These are phyloP conservation scores for Erigeron philadelphicus DNA, from an alignment of 140 eudicot species.

Conservation along the genomic window DNA sequence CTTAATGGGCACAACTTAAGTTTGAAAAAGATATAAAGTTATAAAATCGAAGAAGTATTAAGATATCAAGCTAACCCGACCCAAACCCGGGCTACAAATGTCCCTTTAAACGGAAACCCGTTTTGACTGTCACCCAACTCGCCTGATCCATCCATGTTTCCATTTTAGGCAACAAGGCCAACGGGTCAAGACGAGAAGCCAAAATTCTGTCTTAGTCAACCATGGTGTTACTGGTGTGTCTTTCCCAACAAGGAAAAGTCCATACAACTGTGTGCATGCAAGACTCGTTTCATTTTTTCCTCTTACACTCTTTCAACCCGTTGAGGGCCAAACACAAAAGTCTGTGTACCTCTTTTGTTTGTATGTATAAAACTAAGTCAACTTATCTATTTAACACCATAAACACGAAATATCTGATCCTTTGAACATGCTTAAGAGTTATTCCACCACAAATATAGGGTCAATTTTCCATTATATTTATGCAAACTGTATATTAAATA, in stretches of 20 bases:
- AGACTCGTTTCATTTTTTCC: slow-evolving; percentile 20
- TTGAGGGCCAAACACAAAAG: slow-evolving; percentile 24
- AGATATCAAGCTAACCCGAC: neutral
- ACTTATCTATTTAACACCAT: slow-evolving; percentile 15
- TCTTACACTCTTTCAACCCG: slow-evolving; percentile 28
- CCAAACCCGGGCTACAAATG: neutral
- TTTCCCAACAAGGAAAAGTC: slow-evolving; percentile 28
- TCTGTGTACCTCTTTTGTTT: neutral
- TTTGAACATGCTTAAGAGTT: slow-evolving; percentile 36
- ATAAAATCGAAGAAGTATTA: neutral
- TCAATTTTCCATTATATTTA: slow-evolving; percentile 13
- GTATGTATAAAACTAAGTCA: slow-evolving; percentile 28
- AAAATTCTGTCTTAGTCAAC: slow-evolving; percentile 17
- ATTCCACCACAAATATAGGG: slow-evolving; percentile 27
- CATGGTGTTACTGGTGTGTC: slow-evolving; percentile 8
- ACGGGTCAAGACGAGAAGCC: slow-evolving; percentile 1
- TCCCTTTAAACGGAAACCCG: neutral
- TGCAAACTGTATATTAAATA: slow-evolving; percentile 11
- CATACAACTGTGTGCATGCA: neutral
- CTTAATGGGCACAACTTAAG: neutral
- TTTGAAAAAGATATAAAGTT: too few species aligned
- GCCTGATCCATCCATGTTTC: neutral
- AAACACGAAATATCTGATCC: slow-evolving; percentile 29
- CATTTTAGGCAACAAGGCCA: neutral
- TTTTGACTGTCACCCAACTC: neutral